phyloP scores from a whole-genome alignment of 2,329 filamentous ascomycete species.

The Delphinella strobiligena region DNA sequence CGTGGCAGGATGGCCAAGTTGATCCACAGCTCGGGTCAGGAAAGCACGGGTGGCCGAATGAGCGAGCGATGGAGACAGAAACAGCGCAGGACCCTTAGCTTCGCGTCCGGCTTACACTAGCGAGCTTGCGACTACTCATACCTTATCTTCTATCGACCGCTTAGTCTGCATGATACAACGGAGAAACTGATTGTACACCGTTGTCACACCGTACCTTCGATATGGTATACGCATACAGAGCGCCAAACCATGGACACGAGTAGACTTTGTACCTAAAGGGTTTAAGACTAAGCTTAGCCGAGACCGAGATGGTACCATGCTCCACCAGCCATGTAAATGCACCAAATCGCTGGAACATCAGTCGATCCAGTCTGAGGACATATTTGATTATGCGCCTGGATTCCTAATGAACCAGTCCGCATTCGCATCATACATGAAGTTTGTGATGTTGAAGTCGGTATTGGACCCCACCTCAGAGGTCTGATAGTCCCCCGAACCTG shows the following conservation, averaged over 20 bases:
- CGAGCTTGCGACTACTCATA: no score
- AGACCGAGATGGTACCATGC: not conserved
- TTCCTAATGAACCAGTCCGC: constrained; percentile 54
- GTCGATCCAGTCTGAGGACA: no score
- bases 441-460: constrained; percentile 66
- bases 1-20: no score
- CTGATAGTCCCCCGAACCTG: constrained; percentile 13
- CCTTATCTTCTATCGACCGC: no score
- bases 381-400: not conserved
- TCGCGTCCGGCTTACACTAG: no score
- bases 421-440: constrained; percentile 63
- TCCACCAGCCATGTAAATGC: not conserved
- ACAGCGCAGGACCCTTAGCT: no score
- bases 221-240: not conserved
- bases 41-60: no score
- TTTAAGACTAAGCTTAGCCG: not conserved
- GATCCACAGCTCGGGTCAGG: no score
- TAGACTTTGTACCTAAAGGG: not conserved
- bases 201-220: not conserved
- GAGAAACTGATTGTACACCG: no score
- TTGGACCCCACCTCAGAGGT: constrained; percentile 9
- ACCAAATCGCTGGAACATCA: not conserved
- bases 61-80: no score
- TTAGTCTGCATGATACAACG: not conserved
- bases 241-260: not conserved